Percentiles rank a stretch among this genome's conserved stretches.
Conservation (phyloP, 208 protist species). For the Wallacemonas sp. region DNA sequence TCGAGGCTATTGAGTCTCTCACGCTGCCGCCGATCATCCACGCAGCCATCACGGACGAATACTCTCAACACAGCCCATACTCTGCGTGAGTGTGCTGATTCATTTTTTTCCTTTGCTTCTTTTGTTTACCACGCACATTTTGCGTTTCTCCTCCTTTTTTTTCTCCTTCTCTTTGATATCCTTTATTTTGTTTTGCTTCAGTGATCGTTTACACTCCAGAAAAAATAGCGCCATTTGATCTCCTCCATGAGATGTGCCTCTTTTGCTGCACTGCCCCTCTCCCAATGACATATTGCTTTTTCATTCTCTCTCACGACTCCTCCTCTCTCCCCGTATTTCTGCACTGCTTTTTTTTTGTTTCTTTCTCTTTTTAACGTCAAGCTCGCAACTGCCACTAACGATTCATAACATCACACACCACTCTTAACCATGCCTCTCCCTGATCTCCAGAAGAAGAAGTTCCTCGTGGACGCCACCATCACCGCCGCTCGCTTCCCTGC, state of each 20-base stretch:
- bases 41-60: not conserved
- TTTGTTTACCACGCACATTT: not conserved
- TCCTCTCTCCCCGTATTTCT: not conserved
- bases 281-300: conserved; percentile 1
- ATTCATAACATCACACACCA: not conserved
- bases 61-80: not conserved
- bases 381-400: no score
- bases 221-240: no score
- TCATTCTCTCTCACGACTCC: not conserved
- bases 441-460: not conserved
- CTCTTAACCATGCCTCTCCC: conserved; percentile 6
- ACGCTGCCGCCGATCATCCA: not conserved
- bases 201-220: not conserved
- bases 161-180: not conserved
- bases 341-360: not conserved
- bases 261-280: no score
- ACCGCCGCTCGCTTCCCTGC: not conserved
- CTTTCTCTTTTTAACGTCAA: conserved; percentile 9
- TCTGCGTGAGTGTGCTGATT: no score
- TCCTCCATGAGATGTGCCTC: not conserved
- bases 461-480: conserved; percentile 1
- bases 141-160: not conserved
- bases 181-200: not conserved
- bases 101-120: not conserved
- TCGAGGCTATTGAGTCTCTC: not conserved